Evolutionary conservation across 495 filamentous ascomycete species (phyloP).

Genomic region (Penicillium subrubescens): DNA sequence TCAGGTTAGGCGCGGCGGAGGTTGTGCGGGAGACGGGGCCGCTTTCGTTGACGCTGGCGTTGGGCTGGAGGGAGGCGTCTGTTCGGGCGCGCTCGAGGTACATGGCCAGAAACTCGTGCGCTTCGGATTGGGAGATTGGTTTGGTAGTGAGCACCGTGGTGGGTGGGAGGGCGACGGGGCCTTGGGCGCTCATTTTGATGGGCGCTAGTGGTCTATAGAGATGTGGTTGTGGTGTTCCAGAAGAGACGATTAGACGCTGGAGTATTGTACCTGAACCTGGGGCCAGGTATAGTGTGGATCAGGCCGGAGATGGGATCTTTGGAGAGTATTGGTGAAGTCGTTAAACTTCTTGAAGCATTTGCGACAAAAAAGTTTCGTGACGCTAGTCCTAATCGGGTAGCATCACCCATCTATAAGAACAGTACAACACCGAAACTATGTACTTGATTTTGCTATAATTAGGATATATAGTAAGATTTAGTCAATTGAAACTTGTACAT

Average conservation of each 20-base stretch:
- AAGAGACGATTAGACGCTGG: neutral
- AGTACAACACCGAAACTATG: neutral
- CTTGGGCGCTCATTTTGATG: slow-evolving; percentile 43
- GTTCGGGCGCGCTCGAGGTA: slow-evolving; percentile 59
- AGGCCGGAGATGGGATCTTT: slow-evolving; percentile 10
- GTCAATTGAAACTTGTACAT: neutral
- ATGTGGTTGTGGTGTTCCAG: neutral
- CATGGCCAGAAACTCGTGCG: slow-evolving; percentile 56
- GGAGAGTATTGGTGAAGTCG: slow-evolving; percentile 7
- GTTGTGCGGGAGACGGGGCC: slow-evolving; percentile 58
- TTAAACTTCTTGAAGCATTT: slow-evolving; percentile 13
- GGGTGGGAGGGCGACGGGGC: slow-evolving; percentile 49
- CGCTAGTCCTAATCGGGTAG: slow-evolving; percentile 33
- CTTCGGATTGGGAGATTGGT: slow-evolving; percentile 51
- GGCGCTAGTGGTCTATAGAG: slow-evolving; percentile 5
- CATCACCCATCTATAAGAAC: neutral
- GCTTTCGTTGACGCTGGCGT: slow-evolving; percentile 60
- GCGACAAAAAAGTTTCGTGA: slow-evolving; percentile 33
- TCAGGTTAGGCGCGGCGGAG: slow-evolving; percentile 56
- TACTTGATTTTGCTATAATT: neutral
- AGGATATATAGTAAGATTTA: neutral
- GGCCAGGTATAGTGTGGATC: neutral
- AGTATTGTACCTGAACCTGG: neutral
- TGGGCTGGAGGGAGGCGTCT: slow-evolving; percentile 66
- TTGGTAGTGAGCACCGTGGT: slow-evolving; percentile 45